Conservation (phyloP, 1,139 yeast genomes). For the Saccharomyces pastorianus region DNA sequence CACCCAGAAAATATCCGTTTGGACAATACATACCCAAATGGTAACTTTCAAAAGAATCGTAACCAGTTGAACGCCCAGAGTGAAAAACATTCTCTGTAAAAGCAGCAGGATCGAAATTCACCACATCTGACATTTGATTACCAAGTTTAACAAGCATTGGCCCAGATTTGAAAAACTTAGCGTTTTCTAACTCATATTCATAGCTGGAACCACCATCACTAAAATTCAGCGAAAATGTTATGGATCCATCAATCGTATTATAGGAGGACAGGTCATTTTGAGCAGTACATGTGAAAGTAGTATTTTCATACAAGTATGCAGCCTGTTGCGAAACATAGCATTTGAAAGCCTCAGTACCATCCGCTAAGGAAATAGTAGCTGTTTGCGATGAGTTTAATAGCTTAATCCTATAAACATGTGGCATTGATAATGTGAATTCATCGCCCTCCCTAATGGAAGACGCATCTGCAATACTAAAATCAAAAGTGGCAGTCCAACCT, state of each 20-base stretch:
- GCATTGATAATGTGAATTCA: constrained; percentile 23
- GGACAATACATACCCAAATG: constrained; percentile 30
- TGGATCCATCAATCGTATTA: constrained; percentile 23
- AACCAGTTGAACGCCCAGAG: constrained; percentile 29
- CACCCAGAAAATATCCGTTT: constrained; percentile 25
- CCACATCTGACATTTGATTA: constrained; percentile 19
- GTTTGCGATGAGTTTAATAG: constrained; percentile 19
- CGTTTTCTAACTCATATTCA: constrained; percentile 27
- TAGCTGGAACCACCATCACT: constrained; percentile 31
- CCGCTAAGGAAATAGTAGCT: constrained; percentile 15
- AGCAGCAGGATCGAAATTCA: constrained; percentile 22
- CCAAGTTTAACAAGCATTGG: constrained; percentile 15
- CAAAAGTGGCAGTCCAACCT: constrained; percentile 31
- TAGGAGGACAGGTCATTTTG: constrained; percentile 17
- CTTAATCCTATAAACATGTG: constrained; percentile 31
- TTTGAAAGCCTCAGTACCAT: constrained; percentile 24
- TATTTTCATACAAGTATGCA: constrained; percentile 23
- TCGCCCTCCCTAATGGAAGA: constrained; percentile 23
- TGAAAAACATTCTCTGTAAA: constrained; percentile 18
- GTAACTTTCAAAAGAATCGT: constrained; percentile 28
- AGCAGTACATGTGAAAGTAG: constrained; percentile 28
- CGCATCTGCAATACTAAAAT: constrained; percentile 21
- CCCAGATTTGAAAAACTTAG: constrained; percentile 26
- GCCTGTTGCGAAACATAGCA: constrained; percentile 33
- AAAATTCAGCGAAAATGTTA: constrained; percentile 28